Evolutionary conservation across 2,329 filamentous ascomycete species (phyloP).

Genomic region (Cylindrodendrum hubeiense): DNA sequence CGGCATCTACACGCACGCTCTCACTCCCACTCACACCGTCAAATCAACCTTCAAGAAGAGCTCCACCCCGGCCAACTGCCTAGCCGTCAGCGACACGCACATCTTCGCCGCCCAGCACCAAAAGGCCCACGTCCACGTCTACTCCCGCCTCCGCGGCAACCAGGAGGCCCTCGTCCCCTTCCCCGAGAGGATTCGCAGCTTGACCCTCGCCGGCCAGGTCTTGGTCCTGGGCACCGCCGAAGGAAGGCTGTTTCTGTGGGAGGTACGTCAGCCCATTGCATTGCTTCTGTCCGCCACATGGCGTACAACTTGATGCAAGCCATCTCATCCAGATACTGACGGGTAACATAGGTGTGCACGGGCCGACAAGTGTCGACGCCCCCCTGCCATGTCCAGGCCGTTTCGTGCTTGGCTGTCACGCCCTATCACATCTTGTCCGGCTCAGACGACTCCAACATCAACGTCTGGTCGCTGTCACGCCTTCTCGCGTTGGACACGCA

Average conservation of each 20-base stretch:
- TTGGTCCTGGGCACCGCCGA: slow-evolving; percentile 86
- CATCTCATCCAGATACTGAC: slow-evolving; percentile 37
- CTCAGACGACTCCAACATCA: slow-evolving; percentile 88
- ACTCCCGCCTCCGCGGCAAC: slow-evolving; percentile 83
- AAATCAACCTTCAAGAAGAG: slow-evolving; percentile 92
- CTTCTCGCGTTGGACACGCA: slow-evolving; percentile 73
- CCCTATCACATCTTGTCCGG: slow-evolving; percentile 81
- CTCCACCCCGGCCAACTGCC: slow-evolving; percentile 80
- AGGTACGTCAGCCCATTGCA: slow-evolving; percentile 69
- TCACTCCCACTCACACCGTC: slow-evolving; percentile 82
- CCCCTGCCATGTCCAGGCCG: slow-evolving; percentile 82
- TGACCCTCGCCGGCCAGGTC: slow-evolving; percentile 79
- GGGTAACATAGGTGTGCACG: slow-evolving; percentile 70
- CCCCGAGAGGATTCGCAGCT: slow-evolving; percentile 84
- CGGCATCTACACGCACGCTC: slow-evolving; percentile 87
- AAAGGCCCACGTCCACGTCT: slow-evolving; percentile 94
- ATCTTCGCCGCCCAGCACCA: slow-evolving; percentile 92
- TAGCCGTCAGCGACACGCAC: slow-evolving; percentile 85
- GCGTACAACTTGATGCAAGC: slow-evolving; percentile 24
- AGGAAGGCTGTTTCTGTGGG: slow-evolving; percentile 91
- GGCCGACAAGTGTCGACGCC: slow-evolving; percentile 82
- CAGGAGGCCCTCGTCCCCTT: slow-evolving; percentile 93
- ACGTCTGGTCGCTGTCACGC: slow-evolving; percentile 87
- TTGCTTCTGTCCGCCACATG: slow-evolving; percentile 34
- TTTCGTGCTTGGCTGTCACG: slow-evolving; percentile 81